Conservation (phyloP, 1,139 yeast genomes). For the Magnusiomyces sp. region DNA sequence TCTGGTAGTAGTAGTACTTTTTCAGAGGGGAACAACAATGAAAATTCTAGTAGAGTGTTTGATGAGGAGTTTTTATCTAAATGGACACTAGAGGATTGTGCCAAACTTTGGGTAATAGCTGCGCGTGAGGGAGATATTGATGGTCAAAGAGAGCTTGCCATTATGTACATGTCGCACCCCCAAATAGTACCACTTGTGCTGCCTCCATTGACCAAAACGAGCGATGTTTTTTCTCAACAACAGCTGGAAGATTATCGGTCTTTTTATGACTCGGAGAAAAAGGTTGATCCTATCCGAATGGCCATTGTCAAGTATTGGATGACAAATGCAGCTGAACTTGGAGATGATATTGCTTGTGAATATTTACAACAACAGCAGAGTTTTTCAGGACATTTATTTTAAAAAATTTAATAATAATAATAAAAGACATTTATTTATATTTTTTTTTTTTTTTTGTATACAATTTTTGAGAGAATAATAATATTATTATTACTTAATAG, state of each 20-base stretch:
- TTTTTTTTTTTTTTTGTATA: too few relatives aligned
- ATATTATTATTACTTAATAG: too few relatives aligned
- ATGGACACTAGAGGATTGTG: conserved; percentile 26
- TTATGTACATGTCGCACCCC: conserved; percentile 29
- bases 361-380: conserved; percentile 22
- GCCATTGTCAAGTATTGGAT: conserved; percentile 29
- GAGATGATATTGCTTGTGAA: conserved; percentile 28
- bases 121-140: conserved; percentile 27
- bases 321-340: conserved; percentile 26
- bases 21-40: conserved; percentile 9
- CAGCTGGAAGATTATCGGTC: conserved; percentile 23
- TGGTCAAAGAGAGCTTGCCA: conserved; percentile 29
- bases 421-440: too few relatives aligned
- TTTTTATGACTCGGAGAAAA: conserved; percentile 22
- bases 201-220: conserved; percentile 23
- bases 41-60: neutral
- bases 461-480: too few relatives aligned
- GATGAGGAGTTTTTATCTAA: conserved; percentile 18
- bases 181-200: conserved; percentile 23
- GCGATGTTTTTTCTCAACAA: conserved; percentile 23
- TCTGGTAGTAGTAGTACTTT: neutral
- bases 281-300: conserved; percentile 27
- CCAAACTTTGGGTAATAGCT: conserved; percentile 27
- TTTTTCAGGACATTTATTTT: neutral
- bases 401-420: too few relatives aligned